phyloP scores from a whole-genome alignment of 129 eudicot species.

The Kitagawia praeruptora region DNA sequence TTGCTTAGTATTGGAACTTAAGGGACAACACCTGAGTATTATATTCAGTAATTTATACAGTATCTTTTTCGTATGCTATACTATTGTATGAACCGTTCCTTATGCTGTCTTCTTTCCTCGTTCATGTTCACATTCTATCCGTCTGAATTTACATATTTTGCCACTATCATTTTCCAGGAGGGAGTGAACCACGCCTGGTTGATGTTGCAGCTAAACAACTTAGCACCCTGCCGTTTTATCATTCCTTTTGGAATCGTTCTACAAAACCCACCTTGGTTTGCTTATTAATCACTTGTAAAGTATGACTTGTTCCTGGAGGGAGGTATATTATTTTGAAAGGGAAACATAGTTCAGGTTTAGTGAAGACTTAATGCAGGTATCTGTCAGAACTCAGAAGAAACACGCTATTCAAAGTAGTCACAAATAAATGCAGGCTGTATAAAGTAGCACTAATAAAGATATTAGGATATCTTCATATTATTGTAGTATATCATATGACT shows the following conservation, averaged over 20 bases:
- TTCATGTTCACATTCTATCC: not conserved
- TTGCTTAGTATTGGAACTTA: not conserved
- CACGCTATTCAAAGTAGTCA: not conserved
- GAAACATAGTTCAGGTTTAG: not conserved
- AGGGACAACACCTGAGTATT: not conserved
- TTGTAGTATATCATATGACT: not conserved
- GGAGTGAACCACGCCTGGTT: slow-evolving; percentile 77
- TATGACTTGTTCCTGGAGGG: not conserved
- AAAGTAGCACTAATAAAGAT: not conserved
- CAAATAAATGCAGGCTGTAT: not conserved
- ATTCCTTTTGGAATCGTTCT: slow-evolving; percentile 94
- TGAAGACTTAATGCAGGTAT: not conserved
- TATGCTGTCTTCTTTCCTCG: not conserved
- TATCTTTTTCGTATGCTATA: too few relatives aligned
- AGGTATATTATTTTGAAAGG: not conserved
- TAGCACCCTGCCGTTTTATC: slow-evolving; percentile 85
- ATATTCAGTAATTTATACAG: not conserved
- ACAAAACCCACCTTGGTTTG: slow-evolving; percentile 81
- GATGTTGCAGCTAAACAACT: slow-evolving; percentile 80
- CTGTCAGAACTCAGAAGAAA: not conserved
- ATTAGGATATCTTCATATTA: not conserved
- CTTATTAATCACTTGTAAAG: not conserved
- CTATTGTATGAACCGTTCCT: not conserved
- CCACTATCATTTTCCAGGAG: slow-evolving; percentile 41
- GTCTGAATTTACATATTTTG: not conserved